Evolutionary conservation across 164 flowering plant genomes (phyloP).

Genomic region (Taxillus chinensis): DNA sequence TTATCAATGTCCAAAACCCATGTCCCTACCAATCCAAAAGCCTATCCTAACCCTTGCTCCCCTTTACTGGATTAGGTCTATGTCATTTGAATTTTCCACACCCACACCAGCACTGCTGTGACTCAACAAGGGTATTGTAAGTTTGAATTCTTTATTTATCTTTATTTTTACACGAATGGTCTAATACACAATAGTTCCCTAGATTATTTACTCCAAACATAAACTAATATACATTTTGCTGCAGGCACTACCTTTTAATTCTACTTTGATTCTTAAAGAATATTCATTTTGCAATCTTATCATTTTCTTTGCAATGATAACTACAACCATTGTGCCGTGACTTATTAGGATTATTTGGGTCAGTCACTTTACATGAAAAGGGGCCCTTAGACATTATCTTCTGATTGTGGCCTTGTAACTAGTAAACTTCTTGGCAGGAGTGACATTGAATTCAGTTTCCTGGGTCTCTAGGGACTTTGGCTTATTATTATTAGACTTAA

Average conservation of each 20-base stretch:
- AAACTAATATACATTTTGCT: not conserved
- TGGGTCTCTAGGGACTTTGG: constrained; percentile 15
- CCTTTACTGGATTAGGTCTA: no score
- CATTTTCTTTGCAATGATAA: constrained; percentile 16
- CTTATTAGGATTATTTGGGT: constrained; percentile 55
- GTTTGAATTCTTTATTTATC: constrained; percentile 12
- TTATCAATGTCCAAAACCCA: no score
- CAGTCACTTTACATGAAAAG: constrained; percentile 78
- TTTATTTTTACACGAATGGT: constrained; percentile 7
- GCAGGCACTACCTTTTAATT: no score
- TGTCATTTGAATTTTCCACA: no score
- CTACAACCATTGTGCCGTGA: constrained; percentile 81
- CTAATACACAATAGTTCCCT: not conserved
- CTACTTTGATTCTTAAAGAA: constrained; percentile 5
- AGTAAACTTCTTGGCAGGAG: constrained; percentile 29
- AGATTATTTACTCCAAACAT: no score
- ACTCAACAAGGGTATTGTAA: constrained; percentile 15
- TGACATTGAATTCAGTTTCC: constrained; percentile 26
- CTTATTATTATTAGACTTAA: constrained; percentile 8
- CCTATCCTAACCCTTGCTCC: no score
- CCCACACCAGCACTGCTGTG: no score
- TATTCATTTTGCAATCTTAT: constrained; percentile 18
- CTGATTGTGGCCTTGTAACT: constrained; percentile 41
- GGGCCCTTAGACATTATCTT: constrained; percentile 72
- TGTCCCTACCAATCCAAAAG: no score